These are phyloP conservation scores for Pinus taeda DNA, from an alignment of 75 land plant genomes.

Conservation along the genomic window DNA sequence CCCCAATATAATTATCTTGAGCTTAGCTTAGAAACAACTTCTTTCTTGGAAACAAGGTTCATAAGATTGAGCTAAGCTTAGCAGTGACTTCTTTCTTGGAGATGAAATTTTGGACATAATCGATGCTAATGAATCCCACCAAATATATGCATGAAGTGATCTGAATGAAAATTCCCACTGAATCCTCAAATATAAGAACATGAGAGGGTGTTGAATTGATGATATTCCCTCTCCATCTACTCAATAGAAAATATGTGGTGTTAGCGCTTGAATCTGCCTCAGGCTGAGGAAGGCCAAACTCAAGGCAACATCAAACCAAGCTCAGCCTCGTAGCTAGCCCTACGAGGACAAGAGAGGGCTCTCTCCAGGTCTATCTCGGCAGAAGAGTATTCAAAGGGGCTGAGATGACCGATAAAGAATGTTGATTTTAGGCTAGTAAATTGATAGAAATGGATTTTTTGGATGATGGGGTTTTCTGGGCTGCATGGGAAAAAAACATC, in stretches of 20 bases:
- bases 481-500: too few relatives aligned
- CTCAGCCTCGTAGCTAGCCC: too few relatives aligned
- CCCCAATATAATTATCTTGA: conserved; percentile 13
- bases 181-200: conserved; percentile 55
- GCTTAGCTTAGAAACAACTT: not conserved
- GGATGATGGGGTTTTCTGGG: too few relatives aligned
- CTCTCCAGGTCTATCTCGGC: too few relatives aligned
- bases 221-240: conserved; percentile 90
- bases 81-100: conserved; percentile 7
- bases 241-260: conserved; percentile 58
- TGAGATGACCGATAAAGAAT: too few relatives aligned
- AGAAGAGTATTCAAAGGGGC: too few relatives aligned
- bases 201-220: conserved; percentile 65
- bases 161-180: conserved; percentile 49
- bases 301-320: too few relatives aligned
- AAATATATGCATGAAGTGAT: conserved; percentile 76
- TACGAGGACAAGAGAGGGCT: too few relatives aligned
- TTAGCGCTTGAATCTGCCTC: too few relatives aligned
- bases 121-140: conserved; percentile 79
- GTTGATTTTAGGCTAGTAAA: too few relatives aligned
- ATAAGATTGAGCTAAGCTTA: not conserved
- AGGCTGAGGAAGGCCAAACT: too few relatives aligned
- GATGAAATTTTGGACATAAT: conserved; percentile 55
- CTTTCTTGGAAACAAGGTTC: not conserved
- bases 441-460: too few relatives aligned